Percentiles rank a stretch among this genome's conserved stretches.
phyloP scores from a whole-genome alignment of 768 basidiomycete genomes.

The Kwoniella dendrophila region DNA sequence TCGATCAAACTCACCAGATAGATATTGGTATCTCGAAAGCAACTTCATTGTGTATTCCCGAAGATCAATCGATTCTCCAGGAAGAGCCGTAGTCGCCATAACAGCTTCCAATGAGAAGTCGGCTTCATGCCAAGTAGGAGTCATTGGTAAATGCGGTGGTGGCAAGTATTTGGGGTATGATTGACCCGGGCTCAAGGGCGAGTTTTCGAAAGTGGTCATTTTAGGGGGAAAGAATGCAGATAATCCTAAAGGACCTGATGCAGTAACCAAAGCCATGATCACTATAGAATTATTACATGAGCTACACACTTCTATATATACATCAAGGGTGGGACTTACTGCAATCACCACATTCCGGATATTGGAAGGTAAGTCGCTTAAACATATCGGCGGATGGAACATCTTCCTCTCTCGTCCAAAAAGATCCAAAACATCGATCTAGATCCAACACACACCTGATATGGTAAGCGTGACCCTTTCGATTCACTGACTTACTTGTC shows the following conservation, averaged over 20 bases:
- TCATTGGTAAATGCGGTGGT: constrained; percentile 52
- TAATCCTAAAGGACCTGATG: constrained; percentile 48
- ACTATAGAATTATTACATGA: constrained; percentile 16
- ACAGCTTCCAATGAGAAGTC: constrained; percentile 48
- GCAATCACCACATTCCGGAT: constrained; percentile 55
- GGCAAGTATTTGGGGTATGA: constrained; percentile 34
- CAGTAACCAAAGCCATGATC: constrained; percentile 49
- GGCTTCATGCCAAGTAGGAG: constrained; percentile 53
- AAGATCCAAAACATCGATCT: constrained; percentile 51
- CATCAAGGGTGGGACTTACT: constrained; percentile 25
- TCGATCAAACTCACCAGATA: constrained; percentile 38
- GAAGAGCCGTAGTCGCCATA: constrained; percentile 35
- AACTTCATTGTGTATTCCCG: constrained; percentile 47
- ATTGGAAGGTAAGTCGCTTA: constrained; percentile 51
- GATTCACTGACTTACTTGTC: constrained; percentile 23
- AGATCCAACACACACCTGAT: constrained; percentile 44
- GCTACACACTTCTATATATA: neutral
- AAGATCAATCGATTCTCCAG: constrained; percentile 37
- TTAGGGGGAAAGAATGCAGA: constrained; percentile 51
- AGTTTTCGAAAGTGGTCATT: constrained; percentile 30
- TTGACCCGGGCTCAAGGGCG: constrained; percentile 8
- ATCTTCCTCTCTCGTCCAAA: constrained; percentile 43
- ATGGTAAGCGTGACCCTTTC: neutral
- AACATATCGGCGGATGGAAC: constrained; percentile 48
- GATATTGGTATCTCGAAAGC: constrained; percentile 49